These are phyloP conservation scores for Lagenidium sp. DNA, from an alignment of 352 stramenopile genomes.

Conservation along the genomic window DNA sequence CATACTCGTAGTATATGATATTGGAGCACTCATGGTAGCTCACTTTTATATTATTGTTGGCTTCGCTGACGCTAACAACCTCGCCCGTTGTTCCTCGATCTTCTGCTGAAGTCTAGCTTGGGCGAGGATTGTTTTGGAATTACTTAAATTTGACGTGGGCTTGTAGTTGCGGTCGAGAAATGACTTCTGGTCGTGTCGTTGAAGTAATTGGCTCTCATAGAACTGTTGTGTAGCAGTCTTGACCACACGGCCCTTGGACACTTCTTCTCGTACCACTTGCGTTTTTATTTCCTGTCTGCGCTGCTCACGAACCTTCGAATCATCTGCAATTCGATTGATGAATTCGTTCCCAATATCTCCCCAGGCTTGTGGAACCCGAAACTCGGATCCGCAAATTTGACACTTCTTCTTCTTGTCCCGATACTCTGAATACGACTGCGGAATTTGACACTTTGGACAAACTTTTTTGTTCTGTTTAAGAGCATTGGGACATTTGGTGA, in stretches of 20 bases:
- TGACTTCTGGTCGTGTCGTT: slow-evolving; percentile 37
- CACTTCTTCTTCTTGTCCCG: slow-evolving; percentile 84
- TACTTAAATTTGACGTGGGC: slow-evolving; percentile 1
- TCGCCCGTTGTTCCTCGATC: slow-evolving; percentile 26
- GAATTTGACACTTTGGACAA: slow-evolving; percentile 53
- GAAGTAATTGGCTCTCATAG: slow-evolving; percentile 53
- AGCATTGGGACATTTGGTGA: too few relatives aligned
- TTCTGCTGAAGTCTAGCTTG: slow-evolving; percentile 31
- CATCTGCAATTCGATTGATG: slow-evolving; percentile 43
- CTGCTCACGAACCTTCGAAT: slow-evolving; percentile 25
- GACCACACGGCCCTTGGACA: slow-evolving; percentile 12
- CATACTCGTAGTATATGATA: too few relatives aligned
- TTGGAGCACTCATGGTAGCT: too few relatives aligned
- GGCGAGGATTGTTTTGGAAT: slow-evolving; percentile 49
- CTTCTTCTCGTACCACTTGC: slow-evolving; percentile 30
- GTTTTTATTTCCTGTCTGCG: slow-evolving; percentile 42
- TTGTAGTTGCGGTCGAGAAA: slow-evolving; percentile 66
- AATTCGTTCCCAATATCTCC: slow-evolving; percentile 60
- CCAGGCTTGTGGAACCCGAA: slow-evolving; percentile 65
- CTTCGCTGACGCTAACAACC: slow-evolving; percentile 10
- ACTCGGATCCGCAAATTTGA: slow-evolving; percentile 69
- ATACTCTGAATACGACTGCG: slow-evolving; percentile 76
- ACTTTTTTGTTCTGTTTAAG: slow-evolving; percentile 67
- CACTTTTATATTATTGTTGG: slow-evolving; percentile 7
- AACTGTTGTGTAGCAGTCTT: slow-evolving; percentile 55